These are phyloP conservation scores for Phytophthora europaea DNA, from an alignment of 352 stramenopile genomes.

Conservation along the genomic window DNA sequence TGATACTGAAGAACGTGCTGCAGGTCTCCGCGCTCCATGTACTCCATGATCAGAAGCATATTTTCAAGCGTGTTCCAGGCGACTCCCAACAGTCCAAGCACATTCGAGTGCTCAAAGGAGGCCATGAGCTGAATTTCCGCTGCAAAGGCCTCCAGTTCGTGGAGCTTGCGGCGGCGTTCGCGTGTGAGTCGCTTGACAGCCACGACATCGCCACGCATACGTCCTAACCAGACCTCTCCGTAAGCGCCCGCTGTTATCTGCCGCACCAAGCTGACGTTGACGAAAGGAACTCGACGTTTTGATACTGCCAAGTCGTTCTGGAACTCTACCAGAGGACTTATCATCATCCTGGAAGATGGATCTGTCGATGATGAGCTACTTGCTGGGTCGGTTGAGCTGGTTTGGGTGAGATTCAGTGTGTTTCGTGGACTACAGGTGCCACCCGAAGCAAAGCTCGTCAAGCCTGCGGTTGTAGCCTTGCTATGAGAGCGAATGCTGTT, in stretches of 20 bases:
- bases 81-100: slow-evolving; percentile 49
- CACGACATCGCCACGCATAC: slow-evolving; percentile 45
- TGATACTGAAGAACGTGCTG: slow-evolving; percentile 46
- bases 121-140: slow-evolving; percentile 55
- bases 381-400: slow-evolving; percentile 7
- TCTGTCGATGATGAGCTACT: slow-evolving; percentile 6
- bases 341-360: slow-evolving; percentile 3
- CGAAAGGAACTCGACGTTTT: slow-evolving; percentile 44
- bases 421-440: slow-evolving; percentile 27
- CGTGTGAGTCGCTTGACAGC: slow-evolving; percentile 58
- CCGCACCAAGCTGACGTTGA: slow-evolving; percentile 45
- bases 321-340: slow-evolving; percentile 35
- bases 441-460: slow-evolving; percentile 34
- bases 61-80: slow-evolving; percentile 55
- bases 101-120: slow-evolving; percentile 44
- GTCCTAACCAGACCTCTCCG: slow-evolving; percentile 59
- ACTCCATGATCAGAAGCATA: slow-evolving; percentile 59
- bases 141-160: slow-evolving; percentile 45
- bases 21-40: slow-evolving; percentile 54
- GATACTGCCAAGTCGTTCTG: slow-evolving; percentile 36
- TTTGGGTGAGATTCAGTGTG: slow-evolving; percentile 15
- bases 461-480: slow-evolving; percentile 30
- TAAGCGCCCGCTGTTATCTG: slow-evolving; percentile 57
- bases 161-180: slow-evolving; percentile 19
- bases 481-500: slow-evolving; percentile 18